Evolutionary conservation across 2,329 filamentous ascomycete species (phyloP).

Genomic region (Proliferodiscus dingleyae): DNA sequence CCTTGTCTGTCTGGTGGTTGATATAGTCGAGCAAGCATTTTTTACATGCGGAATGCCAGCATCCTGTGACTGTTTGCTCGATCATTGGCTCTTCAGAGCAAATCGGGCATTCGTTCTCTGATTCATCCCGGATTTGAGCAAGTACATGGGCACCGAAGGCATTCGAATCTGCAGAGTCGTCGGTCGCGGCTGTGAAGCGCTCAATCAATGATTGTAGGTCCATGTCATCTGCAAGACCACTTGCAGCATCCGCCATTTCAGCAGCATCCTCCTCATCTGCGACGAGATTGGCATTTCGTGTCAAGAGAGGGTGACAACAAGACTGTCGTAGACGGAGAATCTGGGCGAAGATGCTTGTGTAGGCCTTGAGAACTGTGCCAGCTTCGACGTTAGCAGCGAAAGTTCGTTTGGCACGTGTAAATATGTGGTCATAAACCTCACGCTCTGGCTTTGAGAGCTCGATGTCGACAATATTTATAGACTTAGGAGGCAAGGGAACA

Average conservation of each 20-base stretch:
- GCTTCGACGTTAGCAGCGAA: conserved; percentile 85
- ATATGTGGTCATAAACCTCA: conserved; percentile 91
- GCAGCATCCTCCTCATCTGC: conserved; percentile 84
- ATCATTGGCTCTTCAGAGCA: conserved; percentile 95
- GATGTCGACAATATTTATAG: conserved; percentile 79
- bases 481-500: conserved; percentile 76
- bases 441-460: conserved; percentile 80
- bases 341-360: conserved; percentile 95
- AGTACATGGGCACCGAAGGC: conserved; percentile 81
- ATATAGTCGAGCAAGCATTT: conserved; percentile 89
- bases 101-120: conserved; percentile 85
- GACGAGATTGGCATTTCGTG: conserved; percentile 77
- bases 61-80: conserved; percentile 88
- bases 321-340: conserved; percentile 88
- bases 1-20: conserved; percentile 74
- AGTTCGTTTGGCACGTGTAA: conserved; percentile 72
- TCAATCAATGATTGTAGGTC: conserved; percentile 82
- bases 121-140: conserved; percentile 85
- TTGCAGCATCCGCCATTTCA: conserved; percentile 69
- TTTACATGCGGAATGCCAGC: conserved; percentile 97
- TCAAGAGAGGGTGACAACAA: conserved; percentile 88
- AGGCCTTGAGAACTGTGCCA: conserved; percentile 90
- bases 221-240: conserved; percentile 90
- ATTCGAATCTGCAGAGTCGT: conserved; percentile 58
- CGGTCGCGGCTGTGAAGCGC: conserved; percentile 69